Evolutionary conservation across 768 basidiomycete genomes (phyloP), one percentile per base, ranked within the genome.

Genomic region (Dictyophora rubrovolvata): DNA sequence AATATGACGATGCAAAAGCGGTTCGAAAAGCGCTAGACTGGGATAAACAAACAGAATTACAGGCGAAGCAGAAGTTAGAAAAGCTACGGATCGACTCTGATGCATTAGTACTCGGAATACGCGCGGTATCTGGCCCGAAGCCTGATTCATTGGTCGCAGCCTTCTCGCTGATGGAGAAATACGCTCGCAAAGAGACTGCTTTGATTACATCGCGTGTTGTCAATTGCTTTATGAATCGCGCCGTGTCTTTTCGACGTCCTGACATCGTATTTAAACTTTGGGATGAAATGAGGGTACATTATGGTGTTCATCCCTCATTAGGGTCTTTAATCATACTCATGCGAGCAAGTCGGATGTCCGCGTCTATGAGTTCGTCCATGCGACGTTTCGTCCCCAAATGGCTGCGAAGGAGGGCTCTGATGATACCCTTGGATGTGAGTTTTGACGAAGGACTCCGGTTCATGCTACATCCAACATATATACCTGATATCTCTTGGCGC

Each of bases 201-300:
- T 33, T 21, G 21, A 18, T 59, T 35, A 59, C 50, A 52, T 53
- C 57, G 14, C 34, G 34, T n/a, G 49, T 53, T 20, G 17, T 59
- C 34, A 59, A 59, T 36, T 51, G 49, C 49, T 59, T 59, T 20
- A 51, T 59, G 57, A 33, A 36, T 22, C 57, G 57, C 10, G 57
- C 57, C 7, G 36, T 59, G n/a, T 51, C 21, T 37, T 53, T 34
- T 51, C 57, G 75, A 33, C 79, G 86, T 2, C 85, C 85, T 0
- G 86, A 87, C 63, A 71, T 78, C 7, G 76, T 85, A 3, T 84
- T 87, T 67, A 71, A 71, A 48, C 65, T 90, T 1, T 92, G 87
- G 85, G 82, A 85, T n/a, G 70, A 81, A 22, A 79, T 89, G 70
- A 72, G 72, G 3, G 64, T 69, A 0, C 68, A 90, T 2, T 93